Base-by-base conservation (phyloP, 2,329 filamentous ascomycete species). In the Fusarium sp. region DNA sequence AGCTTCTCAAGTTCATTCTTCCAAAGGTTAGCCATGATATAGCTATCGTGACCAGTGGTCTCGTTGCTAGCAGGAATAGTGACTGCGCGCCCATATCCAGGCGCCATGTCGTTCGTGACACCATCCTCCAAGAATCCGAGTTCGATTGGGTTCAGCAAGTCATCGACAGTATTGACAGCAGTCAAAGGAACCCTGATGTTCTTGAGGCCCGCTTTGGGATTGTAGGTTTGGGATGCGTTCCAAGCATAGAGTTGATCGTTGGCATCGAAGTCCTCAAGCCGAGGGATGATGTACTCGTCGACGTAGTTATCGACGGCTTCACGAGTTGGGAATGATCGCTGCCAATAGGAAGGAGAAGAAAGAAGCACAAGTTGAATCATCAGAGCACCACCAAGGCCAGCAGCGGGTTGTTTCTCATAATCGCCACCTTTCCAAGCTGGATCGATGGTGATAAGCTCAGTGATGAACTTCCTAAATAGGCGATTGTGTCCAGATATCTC, bases 201-300 rank as follows among this genome's bases (percentile, higher is more conserved):
- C 3, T 69, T 65, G 0, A 72, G 60, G 0, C 47, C 47, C 3
- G 47, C 42, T 5, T 67, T 60, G 5, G 70, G 70, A 16, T 57
- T 44, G 5, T 62, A 73, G 0, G 56, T 54, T 0, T 65, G 18
- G 3, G 70, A 72, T 6, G 70, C 48, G 4, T 72, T 70, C 70
- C 65, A 72, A 4, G 65, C 70, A 9, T 44, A 73, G 28, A 72
- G 31, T 1, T 72, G 61, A 54, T 71, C 65, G 9, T 73, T 72
- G 5, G 70, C 65, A 6, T 73, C 61, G 2, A 30, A 73, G 0
- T 63, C 56, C 5, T 33, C 56, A 1, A 72, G 24, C 0, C 28
- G 53, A 13, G 70, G 70, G 1, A 72, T 20, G 13, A 72, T 56
- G 0, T 42, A 12, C 2, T 73, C 51, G 3, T 68, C 63, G 1